Evolutionary conservation across 2,329 filamentous ascomycete genomes (phyloP).

Genomic region (Fusarium sp.): DNA sequence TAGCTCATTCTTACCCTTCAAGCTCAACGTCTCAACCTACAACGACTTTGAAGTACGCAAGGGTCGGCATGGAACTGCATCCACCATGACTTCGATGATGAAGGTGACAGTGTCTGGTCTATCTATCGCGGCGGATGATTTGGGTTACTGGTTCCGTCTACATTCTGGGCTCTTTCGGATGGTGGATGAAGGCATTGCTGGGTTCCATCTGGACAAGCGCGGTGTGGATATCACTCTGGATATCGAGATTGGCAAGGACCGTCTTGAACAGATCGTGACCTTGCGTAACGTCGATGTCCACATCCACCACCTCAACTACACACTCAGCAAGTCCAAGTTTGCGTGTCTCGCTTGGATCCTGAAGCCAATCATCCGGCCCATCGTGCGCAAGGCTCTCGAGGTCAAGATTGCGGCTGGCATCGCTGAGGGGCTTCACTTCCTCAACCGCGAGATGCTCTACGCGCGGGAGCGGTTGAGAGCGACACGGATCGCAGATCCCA

Average conservation of each 20-base stretch:
- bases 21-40: conserved; percentile 82
- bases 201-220: conserved; percentile 85
- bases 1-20: conserved; percentile 90
- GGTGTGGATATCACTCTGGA: conserved; percentile 90
- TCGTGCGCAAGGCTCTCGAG: conserved; percentile 84
- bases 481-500: conserved; percentile 82
- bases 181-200: conserved; percentile 85
- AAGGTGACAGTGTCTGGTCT: conserved; percentile 85
- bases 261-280: conserved; percentile 83
- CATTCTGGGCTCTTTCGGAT: conserved; percentile 82
- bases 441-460: conserved; percentile 88
- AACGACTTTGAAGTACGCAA: conserved; percentile 91
- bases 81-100: conserved; percentile 75
- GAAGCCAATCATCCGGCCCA: conserved; percentile 84
- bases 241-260: conserved; percentile 82
- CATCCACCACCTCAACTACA: conserved; percentile 90
- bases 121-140: conserved; percentile 84
- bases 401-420: conserved; percentile 80
- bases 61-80: conserved; percentile 71
- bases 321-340: conserved; percentile 79
- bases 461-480: conserved; percentile 89
- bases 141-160: conserved; percentile 89
- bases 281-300: conserved; percentile 81
- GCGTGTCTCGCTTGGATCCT: conserved; percentile 83
- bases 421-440: conserved; percentile 74